Conservation (phyloP, 2,329 filamentous ascomycete genomes). For the Alternaria atra region DNA sequence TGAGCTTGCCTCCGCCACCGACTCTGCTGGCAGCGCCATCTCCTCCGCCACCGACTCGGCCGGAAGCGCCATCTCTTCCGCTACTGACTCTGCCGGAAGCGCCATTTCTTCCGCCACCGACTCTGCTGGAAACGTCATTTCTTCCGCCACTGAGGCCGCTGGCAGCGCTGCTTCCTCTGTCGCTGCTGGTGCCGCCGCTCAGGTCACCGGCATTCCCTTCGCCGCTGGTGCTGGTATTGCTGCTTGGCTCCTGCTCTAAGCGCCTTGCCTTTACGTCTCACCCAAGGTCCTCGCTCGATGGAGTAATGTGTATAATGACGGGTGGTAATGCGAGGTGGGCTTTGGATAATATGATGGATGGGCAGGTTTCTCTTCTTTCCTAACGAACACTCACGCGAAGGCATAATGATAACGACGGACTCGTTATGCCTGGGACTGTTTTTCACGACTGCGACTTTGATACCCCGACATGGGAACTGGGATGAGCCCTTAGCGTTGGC, state of each 20-base stretch:
- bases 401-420: slow-evolving; percentile 36
- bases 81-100: slow-evolving; percentile 7
- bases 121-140: slow-evolving; percentile 19
- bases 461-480: slow-evolving; percentile 38
- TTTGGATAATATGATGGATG: slow-evolving; percentile 36
- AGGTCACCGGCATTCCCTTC: slow-evolving; percentile 48
- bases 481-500: slow-evolving; percentile 21
- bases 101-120: slow-evolving; percentile 15
- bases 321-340: slow-evolving; percentile 23
- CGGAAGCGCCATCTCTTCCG: not conserved
- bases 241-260: slow-evolving; percentile 52
- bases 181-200: slow-evolving; percentile 31
- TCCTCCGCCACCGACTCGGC: slow-evolving; percentile 19
- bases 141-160: slow-evolving; percentile 18
- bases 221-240: slow-evolving; percentile 49
- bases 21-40: not conserved
- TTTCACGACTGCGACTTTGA: slow-evolving; percentile 42
- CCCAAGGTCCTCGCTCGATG: slow-evolving; percentile 33
- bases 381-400: slow-evolving; percentile 27
- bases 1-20: slow-evolving; percentile 21
- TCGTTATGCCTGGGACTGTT: slow-evolving; percentile 29
- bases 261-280: slow-evolving; percentile 8
- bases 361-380: slow-evolving; percentile 25
- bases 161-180: slow-evolving; percentile 25
- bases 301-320: slow-evolving; percentile 48